Evolutionary conservation across 2,329 filamentous ascomycete genomes (phyloP).

Genomic region (Botrytis cinerea): DNA sequence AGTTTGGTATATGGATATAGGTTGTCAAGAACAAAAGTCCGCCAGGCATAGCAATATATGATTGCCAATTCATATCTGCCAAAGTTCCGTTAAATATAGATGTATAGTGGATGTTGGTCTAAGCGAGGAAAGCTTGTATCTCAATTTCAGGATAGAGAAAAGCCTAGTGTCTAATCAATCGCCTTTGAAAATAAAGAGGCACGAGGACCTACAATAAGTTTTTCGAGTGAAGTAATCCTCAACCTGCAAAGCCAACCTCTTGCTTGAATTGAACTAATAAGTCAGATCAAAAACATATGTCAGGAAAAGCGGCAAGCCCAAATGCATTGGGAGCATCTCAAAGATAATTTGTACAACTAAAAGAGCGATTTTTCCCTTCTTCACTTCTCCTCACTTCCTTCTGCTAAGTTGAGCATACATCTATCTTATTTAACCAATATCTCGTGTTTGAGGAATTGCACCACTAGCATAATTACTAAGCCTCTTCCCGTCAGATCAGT

Average conservation of each 20-base stretch:
- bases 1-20: conserved; percentile 19
- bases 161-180: neutral
- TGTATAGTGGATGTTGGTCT: neutral
- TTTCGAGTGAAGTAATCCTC: neutral
- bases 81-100: neutral
- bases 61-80: neutral
- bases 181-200: neutral
- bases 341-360: no score
- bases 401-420: no score
- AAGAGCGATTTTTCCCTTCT: no score
- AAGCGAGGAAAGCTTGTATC: no score
- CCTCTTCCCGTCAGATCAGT: no score
- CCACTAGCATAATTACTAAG: no score
- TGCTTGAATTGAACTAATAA: neutral
- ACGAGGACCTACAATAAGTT: neutral
- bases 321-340: neutral
- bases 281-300: conserved; percentile 45
- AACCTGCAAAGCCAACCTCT: neutral
- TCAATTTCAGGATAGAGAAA: neutral
- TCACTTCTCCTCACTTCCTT: no score
- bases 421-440: conserved; percentile 50
- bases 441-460: conserved; percentile 58
- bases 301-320: conserved; percentile 37
- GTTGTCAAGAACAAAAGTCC: conserved; percentile 16
- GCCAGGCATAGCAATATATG: neutral